phyloP scores from a whole-genome alignment of 2,329 filamentous ascomycete species.

The Grosmannia penicillata region DNA sequence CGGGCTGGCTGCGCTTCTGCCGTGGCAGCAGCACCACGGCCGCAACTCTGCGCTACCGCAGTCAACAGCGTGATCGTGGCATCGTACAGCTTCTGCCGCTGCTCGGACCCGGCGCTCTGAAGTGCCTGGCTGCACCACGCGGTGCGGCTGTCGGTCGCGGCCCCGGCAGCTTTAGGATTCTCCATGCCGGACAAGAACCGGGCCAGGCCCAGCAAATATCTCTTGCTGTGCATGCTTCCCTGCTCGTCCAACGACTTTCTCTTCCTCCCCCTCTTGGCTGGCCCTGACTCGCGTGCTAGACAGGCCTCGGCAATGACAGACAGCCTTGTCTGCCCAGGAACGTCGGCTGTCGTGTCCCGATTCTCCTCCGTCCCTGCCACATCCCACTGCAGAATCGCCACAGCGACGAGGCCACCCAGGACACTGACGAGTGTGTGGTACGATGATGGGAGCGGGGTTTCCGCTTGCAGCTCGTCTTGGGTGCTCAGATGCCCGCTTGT shows the following conservation, averaged over 20 bases:
- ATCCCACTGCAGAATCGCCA: slow-evolving; percentile 17
- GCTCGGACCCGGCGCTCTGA: not conserved
- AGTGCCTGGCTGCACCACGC: not conserved
- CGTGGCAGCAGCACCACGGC: slow-evolving; percentile 19
- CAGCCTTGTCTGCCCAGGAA: not conserved
- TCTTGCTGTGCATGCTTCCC: not conserved
- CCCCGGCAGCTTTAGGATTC: not conserved
- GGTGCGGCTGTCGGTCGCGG: not conserved
- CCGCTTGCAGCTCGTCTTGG: too few relatives aligned
- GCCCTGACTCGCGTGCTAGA: not conserved
- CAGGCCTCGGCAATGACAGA: not conserved
- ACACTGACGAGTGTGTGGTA: slow-evolving; percentile 26
- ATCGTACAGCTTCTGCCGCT: slow-evolving; percentile 15
- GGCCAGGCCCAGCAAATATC: not conserved
- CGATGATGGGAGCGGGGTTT: too few relatives aligned
- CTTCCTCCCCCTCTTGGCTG: not conserved
- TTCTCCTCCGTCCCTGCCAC: not conserved
- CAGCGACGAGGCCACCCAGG: slow-evolving; percentile 24
- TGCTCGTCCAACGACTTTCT: not conserved
- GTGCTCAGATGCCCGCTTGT: too few relatives aligned
- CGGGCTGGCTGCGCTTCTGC: slow-evolving; percentile 15
- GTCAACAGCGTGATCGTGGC: slow-evolving; percentile 24
- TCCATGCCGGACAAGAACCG: not conserved
- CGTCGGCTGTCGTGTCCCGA: not conserved
- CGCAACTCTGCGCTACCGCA: slow-evolving; percentile 31